Base-by-base conservation (phyloP, 225 moss, liverwort and hornwort species). In the Takakia lepidozioides region DNA sequence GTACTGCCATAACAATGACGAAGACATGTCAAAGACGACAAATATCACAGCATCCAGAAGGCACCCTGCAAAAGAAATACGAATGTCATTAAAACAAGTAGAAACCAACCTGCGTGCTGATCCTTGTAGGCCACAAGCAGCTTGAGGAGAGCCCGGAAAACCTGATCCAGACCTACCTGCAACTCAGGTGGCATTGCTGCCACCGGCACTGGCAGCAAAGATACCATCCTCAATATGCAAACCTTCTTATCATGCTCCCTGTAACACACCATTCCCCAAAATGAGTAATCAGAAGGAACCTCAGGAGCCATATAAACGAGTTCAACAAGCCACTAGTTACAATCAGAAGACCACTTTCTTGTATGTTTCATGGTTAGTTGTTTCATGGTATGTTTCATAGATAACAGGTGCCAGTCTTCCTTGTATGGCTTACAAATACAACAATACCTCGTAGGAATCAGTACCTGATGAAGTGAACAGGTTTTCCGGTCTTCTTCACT, bases 231-330 rank as follows among this genome's bases (percentile, higher is more conserved):
- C 37, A 98, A 59, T 34, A 85, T 68, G 61, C 91, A 98, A 7
- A 98, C 98, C 70, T 98, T 98, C 76, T 98, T 91, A 62, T 98
- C 91, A 55, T 91, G 98, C 69, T 98, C 91, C 71, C 98, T 98
- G 77, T 43, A 48, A 54, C 38, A 32, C 8, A 11, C 32, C 32
- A 32, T 32, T 6, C 11, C 0, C 32, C n/a, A n/a, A n/a, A 32
- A 11, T 32, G 7, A 32, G 1, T 11, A 32, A 32, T 32, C 8
- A 11, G 11, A 0, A 32, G 11, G 11, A 0, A 32, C n/a, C n/a
- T n/a, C n/a, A n/a, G n/a, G n/a, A n/a, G n/a, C n/a, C n/a, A n/a
- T n/a, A n/a, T n/a, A n/a, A n/a, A n/a, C n/a, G n/a, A n/a, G n/a
- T n/a, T n/a, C n/a, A n/a, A n/a, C n/a, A n/a, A n/a, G n/a, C n/a